A percentile compares a stretch with the other conserved stretches of the same genome.
Evolutionary conservation across 495 filamentous ascomycete species (phyloP).

Genomic region (Astrothelium macrocarpum): DNA sequence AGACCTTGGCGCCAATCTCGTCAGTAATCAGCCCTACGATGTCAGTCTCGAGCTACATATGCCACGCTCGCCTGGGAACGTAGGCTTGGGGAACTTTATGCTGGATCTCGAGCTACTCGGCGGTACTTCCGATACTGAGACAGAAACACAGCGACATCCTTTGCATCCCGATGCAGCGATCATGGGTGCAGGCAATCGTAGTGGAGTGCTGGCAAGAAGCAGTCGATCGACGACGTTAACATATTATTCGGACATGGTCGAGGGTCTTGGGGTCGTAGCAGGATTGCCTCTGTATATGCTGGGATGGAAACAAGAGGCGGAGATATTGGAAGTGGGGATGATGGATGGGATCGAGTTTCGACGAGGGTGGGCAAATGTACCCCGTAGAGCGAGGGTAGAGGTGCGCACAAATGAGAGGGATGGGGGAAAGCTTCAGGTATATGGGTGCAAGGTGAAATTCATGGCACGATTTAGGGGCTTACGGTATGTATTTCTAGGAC

Average conservation of each 20-base stretch:
- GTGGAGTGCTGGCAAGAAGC: conserved; percentile 32
- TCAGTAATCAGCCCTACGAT: conserved; percentile 52
- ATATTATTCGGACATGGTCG: conserved; percentile 52
- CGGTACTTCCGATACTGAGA: background rate
- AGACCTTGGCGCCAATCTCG: conserved; percentile 36
- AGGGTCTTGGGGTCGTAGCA: conserved; percentile 39
- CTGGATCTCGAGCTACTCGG: conserved; percentile 60
- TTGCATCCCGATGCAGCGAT: conserved; percentile 1
- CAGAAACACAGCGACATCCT: conserved; percentile 12
- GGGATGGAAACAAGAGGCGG: conserved; percentile 44
- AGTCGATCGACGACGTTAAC: conserved; percentile 58
- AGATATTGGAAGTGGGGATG: conserved; percentile 56
- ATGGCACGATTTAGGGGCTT: conserved; percentile 64
- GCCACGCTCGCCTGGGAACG: conserved; percentile 51
- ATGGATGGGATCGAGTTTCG: conserved; percentile 60
- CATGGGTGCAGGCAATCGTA: background rate
- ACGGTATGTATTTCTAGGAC: conserved; percentile 33
- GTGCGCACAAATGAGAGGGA: conserved; percentile 38
- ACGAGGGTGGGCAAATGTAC: conserved; percentile 46
- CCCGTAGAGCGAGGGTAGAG: conserved; percentile 50
- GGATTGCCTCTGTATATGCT: conserved; percentile 51
- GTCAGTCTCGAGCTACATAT: conserved; percentile 49
- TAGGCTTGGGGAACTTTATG: conserved; percentile 82
- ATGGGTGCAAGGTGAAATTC: conserved; percentile 57
- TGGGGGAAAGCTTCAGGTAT: conserved; percentile 61